phyloP scores from a whole-genome alignment of 192 early-diverging fungal genomes.

The Umbelopsis isabellina region DNA sequence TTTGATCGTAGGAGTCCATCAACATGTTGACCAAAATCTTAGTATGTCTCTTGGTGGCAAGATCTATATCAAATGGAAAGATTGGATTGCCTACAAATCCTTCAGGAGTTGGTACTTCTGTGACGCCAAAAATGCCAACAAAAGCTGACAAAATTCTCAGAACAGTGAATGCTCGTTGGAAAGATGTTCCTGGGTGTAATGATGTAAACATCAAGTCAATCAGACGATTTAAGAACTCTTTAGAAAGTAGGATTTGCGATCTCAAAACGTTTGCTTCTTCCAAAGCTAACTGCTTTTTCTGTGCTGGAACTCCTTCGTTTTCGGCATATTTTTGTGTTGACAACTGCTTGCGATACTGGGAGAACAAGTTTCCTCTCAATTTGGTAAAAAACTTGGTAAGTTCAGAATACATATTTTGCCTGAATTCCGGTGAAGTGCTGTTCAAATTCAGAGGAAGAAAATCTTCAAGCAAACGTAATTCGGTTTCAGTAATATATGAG shows the following conservation, averaged over 20 bases:
- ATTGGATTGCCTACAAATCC: constrained; percentile 42
- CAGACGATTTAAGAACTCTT: constrained; percentile 65
- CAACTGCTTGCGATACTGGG: constrained; percentile 39
- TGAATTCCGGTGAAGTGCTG: constrained; percentile 78
- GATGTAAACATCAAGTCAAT: constrained; percentile 57
- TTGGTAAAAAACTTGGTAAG: constrained; percentile 63
- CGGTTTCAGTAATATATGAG: constrained; percentile 58
- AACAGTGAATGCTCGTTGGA: constrained; percentile 66
- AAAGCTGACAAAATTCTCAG: constrained; percentile 57
- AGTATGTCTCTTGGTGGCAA: constrained; percentile 47
- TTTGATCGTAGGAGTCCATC: constrained; percentile 76
- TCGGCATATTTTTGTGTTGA: constrained; percentile 35
- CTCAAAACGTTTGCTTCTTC: constrained; percentile 29
- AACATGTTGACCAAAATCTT: constrained; percentile 66
- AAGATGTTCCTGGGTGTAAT: constrained; percentile 77
- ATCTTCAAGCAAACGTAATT: constrained; percentile 65
- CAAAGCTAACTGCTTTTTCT: constrained; percentile 12
- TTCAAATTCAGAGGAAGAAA: constrained; percentile 75
- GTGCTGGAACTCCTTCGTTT: background rate
- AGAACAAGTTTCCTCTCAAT: constrained; percentile 57
- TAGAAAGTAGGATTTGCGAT: constrained; percentile 44
- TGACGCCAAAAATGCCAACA: constrained; percentile 57
- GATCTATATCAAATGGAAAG: constrained; percentile 59
- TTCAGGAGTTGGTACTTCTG: constrained; percentile 48
- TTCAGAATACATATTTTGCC: constrained; percentile 71